phyloP scores from a whole-genome alignment of 257 asterid genomes.

The Ocimum tenuiflorum region DNA sequence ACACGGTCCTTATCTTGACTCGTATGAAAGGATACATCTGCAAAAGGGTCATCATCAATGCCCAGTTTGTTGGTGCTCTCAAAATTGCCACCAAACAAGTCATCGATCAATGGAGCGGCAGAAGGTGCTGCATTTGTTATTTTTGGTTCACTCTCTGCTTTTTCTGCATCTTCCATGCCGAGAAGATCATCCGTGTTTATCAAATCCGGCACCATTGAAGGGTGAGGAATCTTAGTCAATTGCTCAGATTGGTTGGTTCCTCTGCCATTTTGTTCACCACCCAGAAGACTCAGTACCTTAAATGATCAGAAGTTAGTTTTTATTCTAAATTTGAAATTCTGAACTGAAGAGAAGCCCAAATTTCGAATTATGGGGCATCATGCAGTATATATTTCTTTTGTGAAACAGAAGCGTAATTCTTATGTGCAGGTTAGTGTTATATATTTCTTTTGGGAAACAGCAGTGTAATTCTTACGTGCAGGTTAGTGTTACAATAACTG shows the following conservation, averaged over 20 bases:
- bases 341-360: neutral
- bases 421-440: neutral
- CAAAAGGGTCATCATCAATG: slow-evolving; percentile 81
- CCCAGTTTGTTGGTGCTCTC: slow-evolving; percentile 34
- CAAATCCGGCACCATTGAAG: slow-evolving; percentile 67
- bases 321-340: neutral
- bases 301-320: neutral
- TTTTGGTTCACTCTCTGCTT: slow-evolving; percentile 33
- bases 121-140: slow-evolving; percentile 31
- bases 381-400: neutral
- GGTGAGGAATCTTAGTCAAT: slow-evolving; percentile 38
- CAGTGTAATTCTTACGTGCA: neutral
- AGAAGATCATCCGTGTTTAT: slow-evolving; percentile 50
- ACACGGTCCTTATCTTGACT: slow-evolving; percentile 41
- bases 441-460: neutral
- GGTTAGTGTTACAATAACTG: neutral
- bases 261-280: slow-evolving; percentile 44
- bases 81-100: slow-evolving; percentile 54
- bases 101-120: slow-evolving; percentile 58
- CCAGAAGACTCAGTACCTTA: slow-evolving; percentile 71
- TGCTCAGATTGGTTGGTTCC: slow-evolving; percentile 34
- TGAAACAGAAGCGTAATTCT: no score
- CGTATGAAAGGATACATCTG: slow-evolving; percentile 78
- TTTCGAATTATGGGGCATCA: neutral
- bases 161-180: slow-evolving; percentile 37